Percentiles rank a stretch among this genome's conserved stretches.
Conservation (phyloP, 257 asterid genomes). For the Asclepias syriaca region DNA sequence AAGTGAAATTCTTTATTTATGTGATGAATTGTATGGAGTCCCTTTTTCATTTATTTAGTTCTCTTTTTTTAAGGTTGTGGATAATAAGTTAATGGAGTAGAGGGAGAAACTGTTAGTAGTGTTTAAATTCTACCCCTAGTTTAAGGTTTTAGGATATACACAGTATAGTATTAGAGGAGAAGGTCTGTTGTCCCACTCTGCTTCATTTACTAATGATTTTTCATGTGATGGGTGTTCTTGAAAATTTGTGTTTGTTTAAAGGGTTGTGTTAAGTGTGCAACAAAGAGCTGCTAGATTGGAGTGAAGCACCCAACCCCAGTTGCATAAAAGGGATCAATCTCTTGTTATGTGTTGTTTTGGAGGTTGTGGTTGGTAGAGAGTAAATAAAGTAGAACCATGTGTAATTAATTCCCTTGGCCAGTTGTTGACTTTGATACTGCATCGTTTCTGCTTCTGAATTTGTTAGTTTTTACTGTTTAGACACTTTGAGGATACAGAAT, state of each 20-base stretch:
- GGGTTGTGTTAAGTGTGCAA: no score
- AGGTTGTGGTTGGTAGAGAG: not conserved
- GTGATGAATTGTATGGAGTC: no score
- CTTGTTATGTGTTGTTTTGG: not conserved
- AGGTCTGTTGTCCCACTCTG: no score
- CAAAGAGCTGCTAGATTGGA: no score
- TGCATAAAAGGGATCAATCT: not conserved
- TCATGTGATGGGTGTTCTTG: no score
- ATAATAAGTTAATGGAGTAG: not conserved
- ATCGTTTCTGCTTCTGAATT: not conserved
- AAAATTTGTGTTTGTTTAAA: no score
- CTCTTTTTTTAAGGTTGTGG: not conserved
- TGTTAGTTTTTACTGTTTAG: not conserved
- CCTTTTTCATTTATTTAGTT: not conserved
- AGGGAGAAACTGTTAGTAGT: no score
- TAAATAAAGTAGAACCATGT: not conserved
- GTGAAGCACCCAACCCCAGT: no score
- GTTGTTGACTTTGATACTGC: not conserved
- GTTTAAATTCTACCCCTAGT: no score
- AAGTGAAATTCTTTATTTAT: not conserved
- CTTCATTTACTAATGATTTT: no score
- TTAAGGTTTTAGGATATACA: no score
- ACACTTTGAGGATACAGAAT: not conserved
- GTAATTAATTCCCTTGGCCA: not conserved
- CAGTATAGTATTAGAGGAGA: no score